phyloP scores from a whole-genome alignment of 176 grass and related monocot genomes.

The Pontederia paniculata region DNA sequence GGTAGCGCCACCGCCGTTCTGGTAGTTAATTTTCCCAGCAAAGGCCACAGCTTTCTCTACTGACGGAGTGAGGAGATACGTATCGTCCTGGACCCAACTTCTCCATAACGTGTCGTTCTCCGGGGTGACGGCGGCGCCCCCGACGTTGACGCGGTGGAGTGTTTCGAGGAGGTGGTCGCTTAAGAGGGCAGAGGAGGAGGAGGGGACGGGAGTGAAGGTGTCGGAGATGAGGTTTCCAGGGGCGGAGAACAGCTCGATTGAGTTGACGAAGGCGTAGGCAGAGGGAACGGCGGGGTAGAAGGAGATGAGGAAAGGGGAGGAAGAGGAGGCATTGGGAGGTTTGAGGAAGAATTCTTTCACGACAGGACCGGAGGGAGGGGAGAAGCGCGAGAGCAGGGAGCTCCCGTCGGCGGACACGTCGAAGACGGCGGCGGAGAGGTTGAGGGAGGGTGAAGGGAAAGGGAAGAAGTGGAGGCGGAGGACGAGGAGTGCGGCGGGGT shows the following conservation, averaged over 20 bases:
- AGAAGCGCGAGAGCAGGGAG: conserved; percentile 6
- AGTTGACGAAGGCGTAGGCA: conserved; percentile 9
- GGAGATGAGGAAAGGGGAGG: conserved; percentile 3
- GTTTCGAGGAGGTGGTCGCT: conserved; percentile 30
- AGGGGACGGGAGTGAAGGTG: neutral
- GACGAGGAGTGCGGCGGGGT: conserved; percentile 1
- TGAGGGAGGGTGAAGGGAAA: conserved; percentile 11
- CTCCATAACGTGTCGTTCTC: conserved; percentile 46
- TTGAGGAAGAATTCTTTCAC: conserved; percentile 13
- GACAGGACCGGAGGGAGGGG: neutral
- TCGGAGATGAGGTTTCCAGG: conserved; percentile 4
- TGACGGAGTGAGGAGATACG: conserved; percentile 19
- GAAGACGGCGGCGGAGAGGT: conserved; percentile 20
- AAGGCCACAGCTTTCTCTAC: neutral
- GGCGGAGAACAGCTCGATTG: conserved; percentile 19
- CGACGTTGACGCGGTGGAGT: conserved; percentile 54
- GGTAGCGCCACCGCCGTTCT: neutral
- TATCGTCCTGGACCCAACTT: conserved; percentile 44
- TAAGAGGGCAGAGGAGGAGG: neutral
- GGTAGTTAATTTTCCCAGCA: neutral
- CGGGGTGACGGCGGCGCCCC: conserved; percentile 26
- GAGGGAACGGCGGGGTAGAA: conserved; percentile 7
- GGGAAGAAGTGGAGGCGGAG: conserved; percentile 17
- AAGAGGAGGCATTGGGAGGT: neutral
- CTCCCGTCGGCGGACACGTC: conserved; percentile 16